Percentiles rank a stretch among this genome's conserved stretches.
Conservation (phyloP, 108 stramenopile species). For the Cyclotella kingstonii region DNA sequence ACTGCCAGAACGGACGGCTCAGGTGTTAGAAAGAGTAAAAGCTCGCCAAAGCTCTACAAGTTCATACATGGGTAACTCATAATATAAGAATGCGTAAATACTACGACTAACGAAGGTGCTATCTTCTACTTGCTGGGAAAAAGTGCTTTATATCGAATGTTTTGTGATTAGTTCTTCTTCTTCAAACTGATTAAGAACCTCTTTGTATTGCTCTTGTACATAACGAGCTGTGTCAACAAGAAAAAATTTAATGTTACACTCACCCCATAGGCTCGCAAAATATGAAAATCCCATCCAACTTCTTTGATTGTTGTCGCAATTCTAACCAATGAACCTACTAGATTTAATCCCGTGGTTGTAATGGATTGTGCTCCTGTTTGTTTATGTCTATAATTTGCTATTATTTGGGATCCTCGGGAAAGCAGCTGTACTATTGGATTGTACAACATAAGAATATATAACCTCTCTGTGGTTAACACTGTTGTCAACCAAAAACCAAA, state of each 20-base stretch:
- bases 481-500: too few species aligned
- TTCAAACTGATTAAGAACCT: conserved; percentile 36
- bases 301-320: conserved; percentile 77
- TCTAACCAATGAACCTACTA: conserved; percentile 58
- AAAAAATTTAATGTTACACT: conserved; percentile 51
- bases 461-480: conserved; percentile 52
- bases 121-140: too few species aligned
- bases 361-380: conserved; percentile 78
- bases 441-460: conserved; percentile 60
- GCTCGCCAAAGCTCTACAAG: too few species aligned
- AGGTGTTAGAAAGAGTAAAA: too few species aligned
- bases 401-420: conserved; percentile 64
- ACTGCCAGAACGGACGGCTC: too few species aligned
- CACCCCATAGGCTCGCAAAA: conserved; percentile 55
- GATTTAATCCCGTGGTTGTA: conserved; percentile 65
- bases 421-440: conserved; percentile 60
- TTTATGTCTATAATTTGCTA: conserved; percentile 52
- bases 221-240: conserved; percentile 58
- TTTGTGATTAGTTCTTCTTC: conserved; percentile 54
- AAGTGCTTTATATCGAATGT: too few species aligned
- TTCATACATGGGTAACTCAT: too few species aligned
- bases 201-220: conserved; percentile 62
- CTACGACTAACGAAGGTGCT: too few species aligned
- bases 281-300: conserved; percentile 70
- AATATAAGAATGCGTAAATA: too few species aligned